These are phyloP conservation scores for Candida yuanshanica DNA, from an alignment of 805 yeast genomes.

Conservation along the genomic window DNA sequence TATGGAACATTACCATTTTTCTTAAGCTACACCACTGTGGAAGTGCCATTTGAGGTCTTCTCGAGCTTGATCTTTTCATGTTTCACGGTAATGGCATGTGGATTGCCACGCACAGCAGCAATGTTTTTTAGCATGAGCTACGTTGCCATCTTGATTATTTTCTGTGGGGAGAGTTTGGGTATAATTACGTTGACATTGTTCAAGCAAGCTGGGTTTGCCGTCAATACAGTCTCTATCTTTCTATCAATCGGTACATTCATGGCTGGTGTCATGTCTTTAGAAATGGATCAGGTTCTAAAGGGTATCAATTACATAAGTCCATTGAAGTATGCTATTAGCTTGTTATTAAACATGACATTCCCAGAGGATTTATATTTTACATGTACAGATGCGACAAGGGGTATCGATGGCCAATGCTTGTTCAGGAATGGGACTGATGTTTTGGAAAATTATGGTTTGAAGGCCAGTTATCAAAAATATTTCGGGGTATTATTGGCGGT, in stretches of 20 bases:
- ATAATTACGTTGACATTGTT: constrained; percentile 72
- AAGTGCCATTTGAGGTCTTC: constrained; percentile 60
- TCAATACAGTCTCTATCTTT: constrained; percentile 61
- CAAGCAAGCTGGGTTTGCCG: constrained; percentile 73
- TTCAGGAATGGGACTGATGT: constrained; percentile 52
- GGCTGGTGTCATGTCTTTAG: constrained; percentile 79
- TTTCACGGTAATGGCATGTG: constrained; percentile 63
- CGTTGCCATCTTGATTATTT: constrained; percentile 46
- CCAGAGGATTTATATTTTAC: constrained; percentile 37
- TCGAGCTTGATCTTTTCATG: constrained; percentile 54
- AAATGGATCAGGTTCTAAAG: constrained; percentile 62
- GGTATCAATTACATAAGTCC: constrained; percentile 79
- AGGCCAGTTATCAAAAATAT: constrained; percentile 27
- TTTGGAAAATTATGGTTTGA: constrained; percentile 38
- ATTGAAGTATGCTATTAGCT: constrained; percentile 60
- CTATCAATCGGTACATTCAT: constrained; percentile 70
- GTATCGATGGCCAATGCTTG: constrained; percentile 40
- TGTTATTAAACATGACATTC: constrained; percentile 50
- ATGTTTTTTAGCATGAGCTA: constrained; percentile 64
- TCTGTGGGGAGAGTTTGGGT: constrained; percentile 83
- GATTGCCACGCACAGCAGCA: constrained; percentile 61
- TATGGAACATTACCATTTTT: constrained; percentile 67
- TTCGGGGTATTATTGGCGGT: constrained; percentile 35
- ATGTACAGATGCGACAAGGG: constrained; percentile 33
- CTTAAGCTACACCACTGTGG: constrained; percentile 51